Conservation (phyloP, 106 monocot genomes). For the Apostasia shenzhenica region DNA sequence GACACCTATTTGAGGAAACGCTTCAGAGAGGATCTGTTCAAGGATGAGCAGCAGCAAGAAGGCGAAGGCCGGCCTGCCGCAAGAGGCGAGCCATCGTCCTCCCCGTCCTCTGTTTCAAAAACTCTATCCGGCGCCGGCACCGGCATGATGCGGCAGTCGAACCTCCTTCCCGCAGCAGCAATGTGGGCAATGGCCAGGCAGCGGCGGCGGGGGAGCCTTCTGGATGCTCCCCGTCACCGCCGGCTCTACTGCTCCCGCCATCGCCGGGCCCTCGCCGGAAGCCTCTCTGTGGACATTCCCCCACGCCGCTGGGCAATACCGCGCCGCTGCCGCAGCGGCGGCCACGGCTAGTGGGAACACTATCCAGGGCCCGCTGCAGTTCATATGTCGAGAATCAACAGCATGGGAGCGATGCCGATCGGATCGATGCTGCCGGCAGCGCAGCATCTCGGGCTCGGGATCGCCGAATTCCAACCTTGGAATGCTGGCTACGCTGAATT, state of each 20-base stretch:
- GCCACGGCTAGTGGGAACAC: constrained; percentile 24
- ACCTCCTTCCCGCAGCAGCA: constrained; percentile 45
- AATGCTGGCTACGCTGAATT: constrained; percentile 80
- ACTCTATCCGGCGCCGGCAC: not conserved
- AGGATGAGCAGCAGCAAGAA: constrained; percentile 44
- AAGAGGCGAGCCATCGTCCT: constrained; percentile 18
- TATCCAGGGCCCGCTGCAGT: constrained; percentile 74
- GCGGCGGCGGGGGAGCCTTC: constrained; percentile 56
- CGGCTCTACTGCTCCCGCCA: constrained; percentile 14
- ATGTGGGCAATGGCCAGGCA: constrained; percentile 75
- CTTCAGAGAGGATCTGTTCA: constrained; percentile 73
- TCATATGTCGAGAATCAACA: constrained; percentile 79
- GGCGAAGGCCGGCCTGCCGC: constrained; percentile 3
- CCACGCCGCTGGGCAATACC: constrained; percentile 40
- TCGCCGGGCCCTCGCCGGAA: constrained; percentile 18
- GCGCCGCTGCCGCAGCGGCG: constrained; percentile 17
- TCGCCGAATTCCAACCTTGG: constrained; percentile 70
- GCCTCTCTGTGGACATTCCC: constrained; percentile 67
- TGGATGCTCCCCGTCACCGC: constrained; percentile 92
- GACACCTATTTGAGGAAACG: constrained; percentile 71
- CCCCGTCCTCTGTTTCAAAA: constrained; percentile 8
- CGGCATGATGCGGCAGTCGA: constrained; percentile 18
- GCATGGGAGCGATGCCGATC: constrained; percentile 25
- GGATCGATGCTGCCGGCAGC: constrained; percentile 39
- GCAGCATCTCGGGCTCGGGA: constrained; percentile 34